A percentile compares a stretch with the other conserved stretches of the same genome.
phyloP scores from a whole-genome alignment of 2,329 filamentous ascomycete species.

The Westerdykella sp. region DNA sequence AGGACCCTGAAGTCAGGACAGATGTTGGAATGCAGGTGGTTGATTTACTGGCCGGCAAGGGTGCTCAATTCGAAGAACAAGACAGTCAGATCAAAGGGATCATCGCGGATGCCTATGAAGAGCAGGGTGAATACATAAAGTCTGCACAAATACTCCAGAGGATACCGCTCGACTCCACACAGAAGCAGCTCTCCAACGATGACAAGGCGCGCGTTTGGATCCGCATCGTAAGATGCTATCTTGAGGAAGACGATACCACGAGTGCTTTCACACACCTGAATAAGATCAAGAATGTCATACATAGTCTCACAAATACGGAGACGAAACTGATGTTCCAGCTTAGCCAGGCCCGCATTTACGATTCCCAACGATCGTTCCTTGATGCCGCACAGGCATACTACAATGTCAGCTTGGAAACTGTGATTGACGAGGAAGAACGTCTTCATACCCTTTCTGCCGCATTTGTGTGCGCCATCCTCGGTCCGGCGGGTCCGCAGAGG shows the following conservation, averaged over 20 bases:
- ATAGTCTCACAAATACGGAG: conserved; percentile 66
- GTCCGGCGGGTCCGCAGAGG: conserved; percentile 80
- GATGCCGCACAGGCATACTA: conserved; percentile 85
- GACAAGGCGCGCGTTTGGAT: conserved; percentile 85
- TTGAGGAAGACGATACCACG: conserved; percentile 88
- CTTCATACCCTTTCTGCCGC: conserved; percentile 78
- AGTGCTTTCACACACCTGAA: conserved; percentile 83
- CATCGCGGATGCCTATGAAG: conserved; percentile 76
- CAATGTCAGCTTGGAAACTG: conserved; percentile 68
- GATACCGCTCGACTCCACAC: conserved; percentile 83
- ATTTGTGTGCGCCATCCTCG: conserved; percentile 86
- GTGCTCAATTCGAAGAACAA: conserved; percentile 75
- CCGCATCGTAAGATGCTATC: conserved; percentile 85
- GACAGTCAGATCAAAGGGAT: conserved; percentile 71
- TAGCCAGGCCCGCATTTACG: conserved; percentile 85
- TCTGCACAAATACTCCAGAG: conserved; percentile 74
- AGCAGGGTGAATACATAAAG: conserved; percentile 69
- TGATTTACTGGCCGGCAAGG: conserved; percentile 57
- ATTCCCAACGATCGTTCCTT: conserved; percentile 83
- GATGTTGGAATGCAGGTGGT: conserved; percentile 71
- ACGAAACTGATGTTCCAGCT: conserved; percentile 81
- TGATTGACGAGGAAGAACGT: conserved; percentile 81
- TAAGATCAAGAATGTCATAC: conserved; percentile 89
- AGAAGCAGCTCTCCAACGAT: conserved; percentile 73
- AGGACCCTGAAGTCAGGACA: conserved; percentile 62